Evolutionary conservation across 305 asterid genomes (phyloP).

Genomic region (Rubia peregrina): DNA sequence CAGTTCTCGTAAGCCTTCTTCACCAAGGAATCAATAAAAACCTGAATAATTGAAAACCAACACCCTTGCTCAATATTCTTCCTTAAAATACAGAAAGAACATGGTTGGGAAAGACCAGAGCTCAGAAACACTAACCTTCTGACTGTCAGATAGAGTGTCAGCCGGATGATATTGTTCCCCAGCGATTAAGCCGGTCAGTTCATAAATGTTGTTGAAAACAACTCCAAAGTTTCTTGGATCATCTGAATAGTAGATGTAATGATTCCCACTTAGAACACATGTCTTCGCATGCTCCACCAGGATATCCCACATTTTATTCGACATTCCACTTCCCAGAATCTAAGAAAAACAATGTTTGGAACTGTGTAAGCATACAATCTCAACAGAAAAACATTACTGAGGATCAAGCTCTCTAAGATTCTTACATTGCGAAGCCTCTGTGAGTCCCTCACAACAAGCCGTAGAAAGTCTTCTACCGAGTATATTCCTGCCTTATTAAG

Average conservation of each 20-base stretch:
- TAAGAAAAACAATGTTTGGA: conserved; percentile 22
- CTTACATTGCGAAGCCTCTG: conserved; percentile 82
- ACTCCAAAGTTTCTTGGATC: conserved; percentile 71
- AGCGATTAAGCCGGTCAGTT: conserved; percentile 71
- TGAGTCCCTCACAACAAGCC: conserved; percentile 62
- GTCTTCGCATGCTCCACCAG: conserved; percentile 93
- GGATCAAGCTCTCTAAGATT: conserved; percentile 10
- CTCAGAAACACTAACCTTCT: conserved; percentile 58
- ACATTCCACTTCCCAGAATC: conserved; percentile 97
- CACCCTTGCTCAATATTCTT: conserved; percentile 8
- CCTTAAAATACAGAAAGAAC: not conserved
- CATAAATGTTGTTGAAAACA: conserved; percentile 73
- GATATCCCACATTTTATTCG: conserved; percentile 95
- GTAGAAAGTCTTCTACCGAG: conserved; percentile 79
- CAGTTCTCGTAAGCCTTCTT: conserved; percentile 42
- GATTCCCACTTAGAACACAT: conserved; percentile 78
- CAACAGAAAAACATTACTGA: conserved; percentile 1
- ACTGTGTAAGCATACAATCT: conserved; percentile 10
- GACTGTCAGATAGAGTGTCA: conserved; percentile 72
- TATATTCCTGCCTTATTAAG: conserved; percentile 63
- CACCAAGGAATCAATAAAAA: conserved; percentile 34
- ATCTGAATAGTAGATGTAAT: conserved; percentile 83
- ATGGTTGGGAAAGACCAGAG: not conserved
- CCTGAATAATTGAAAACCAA: conserved; percentile 22
- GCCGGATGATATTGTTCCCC: conserved; percentile 65